Conservation (phyloP, 1,139 yeast species). For the Eremothecium sinecaudum region DNA sequence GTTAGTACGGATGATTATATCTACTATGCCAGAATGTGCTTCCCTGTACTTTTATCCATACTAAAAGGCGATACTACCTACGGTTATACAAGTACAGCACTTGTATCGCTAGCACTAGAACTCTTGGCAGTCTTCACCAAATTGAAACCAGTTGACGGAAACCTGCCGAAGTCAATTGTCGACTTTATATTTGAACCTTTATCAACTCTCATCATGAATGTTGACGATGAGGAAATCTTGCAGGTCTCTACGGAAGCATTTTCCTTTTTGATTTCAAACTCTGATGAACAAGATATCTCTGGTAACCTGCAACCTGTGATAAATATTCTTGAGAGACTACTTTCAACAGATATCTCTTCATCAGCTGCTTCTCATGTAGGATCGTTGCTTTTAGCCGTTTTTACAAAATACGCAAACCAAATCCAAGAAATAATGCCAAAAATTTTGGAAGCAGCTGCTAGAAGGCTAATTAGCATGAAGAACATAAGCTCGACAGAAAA, state of each 20-base stretch:
- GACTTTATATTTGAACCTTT: slow-evolving; percentile 39
- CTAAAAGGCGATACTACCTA: slow-evolving; percentile 19
- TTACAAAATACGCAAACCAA: slow-evolving; percentile 46
- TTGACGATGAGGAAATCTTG: slow-evolving; percentile 70
- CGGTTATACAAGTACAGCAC: slow-evolving; percentile 40
- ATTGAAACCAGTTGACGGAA: slow-evolving; percentile 22
- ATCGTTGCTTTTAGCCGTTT: slow-evolving; percentile 53
- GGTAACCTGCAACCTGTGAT: slow-evolving; percentile 45
- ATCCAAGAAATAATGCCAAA: slow-evolving; percentile 42
- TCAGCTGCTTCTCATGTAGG: slow-evolving; percentile 74
- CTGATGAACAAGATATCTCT: slow-evolving; percentile 39
- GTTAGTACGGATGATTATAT: slow-evolving; percentile 41
- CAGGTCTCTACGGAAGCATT: slow-evolving; percentile 74
- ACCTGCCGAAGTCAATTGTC: slow-evolving; percentile 37
- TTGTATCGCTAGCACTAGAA: slow-evolving; percentile 58
- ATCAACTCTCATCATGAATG: slow-evolving; percentile 42
- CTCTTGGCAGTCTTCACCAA: slow-evolving; percentile 39
- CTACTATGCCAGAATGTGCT: slow-evolving; percentile 27
- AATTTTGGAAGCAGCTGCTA: slow-evolving; percentile 64
- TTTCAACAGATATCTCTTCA: slow-evolving; percentile 66
- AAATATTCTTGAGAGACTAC: slow-evolving; percentile 54
- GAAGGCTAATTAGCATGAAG: slow-evolving; percentile 53
- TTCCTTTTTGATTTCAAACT: slow-evolving; percentile 48
- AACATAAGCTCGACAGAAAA: slow-evolving; percentile 70
- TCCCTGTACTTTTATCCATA: slow-evolving; percentile 26